Evolutionary conservation across 352 stramenopile genomes (phyloP).

Genomic region (Lagenidium giganteum): DNA sequence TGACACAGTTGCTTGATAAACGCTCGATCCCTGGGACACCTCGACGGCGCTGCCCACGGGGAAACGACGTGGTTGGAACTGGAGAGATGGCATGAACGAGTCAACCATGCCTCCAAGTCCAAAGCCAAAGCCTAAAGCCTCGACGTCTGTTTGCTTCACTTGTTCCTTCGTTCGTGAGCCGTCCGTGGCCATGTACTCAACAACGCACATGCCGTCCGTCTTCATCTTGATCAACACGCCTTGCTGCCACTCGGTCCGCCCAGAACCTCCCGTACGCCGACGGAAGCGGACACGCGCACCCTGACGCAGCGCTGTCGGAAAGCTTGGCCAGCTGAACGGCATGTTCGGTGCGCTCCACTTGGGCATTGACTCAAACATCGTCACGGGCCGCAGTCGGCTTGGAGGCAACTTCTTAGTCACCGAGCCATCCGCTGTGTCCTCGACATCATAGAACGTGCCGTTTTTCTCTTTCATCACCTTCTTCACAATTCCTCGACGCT

Average conservation of each 20-base stretch:
- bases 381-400: slow-evolving; percentile 34
- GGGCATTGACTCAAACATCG: slow-evolving; percentile 43
- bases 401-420: slow-evolving; percentile 34
- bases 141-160: slow-evolving; percentile 45
- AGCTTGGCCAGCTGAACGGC: slow-evolving; percentile 14
- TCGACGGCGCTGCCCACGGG: slow-evolving; percentile 43
- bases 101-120: slow-evolving; percentile 22
- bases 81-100: slow-evolving; percentile 23
- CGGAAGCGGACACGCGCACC: slow-evolving; percentile 55
- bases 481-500: slow-evolving; percentile 50
- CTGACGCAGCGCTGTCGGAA: slow-evolving; percentile 30
- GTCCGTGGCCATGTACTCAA: slow-evolving; percentile 31
- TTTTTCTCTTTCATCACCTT: slow-evolving; percentile 35
- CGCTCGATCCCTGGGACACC: slow-evolving; percentile 32
- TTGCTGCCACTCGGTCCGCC: slow-evolving; percentile 29
- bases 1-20: slow-evolving; percentile 39
- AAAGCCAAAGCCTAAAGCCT: too few species aligned
- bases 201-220: slow-evolving; percentile 32
- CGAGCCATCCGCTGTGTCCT: slow-evolving; percentile 42
- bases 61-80: slow-evolving; percentile 24
- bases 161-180: slow-evolving; percentile 30
- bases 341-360: slow-evolving; percentile 20
- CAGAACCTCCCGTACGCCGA: slow-evolving; percentile 15
- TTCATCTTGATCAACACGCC: slow-evolving; percentile 46
- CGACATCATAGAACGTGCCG: slow-evolving; percentile 33